A percentile compares a stretch with the other conserved stretches of the same genome.
Evolutionary conservation across 805 yeast genomes (phyloP).

Genomic region (Ogataea naganishii): DNA sequence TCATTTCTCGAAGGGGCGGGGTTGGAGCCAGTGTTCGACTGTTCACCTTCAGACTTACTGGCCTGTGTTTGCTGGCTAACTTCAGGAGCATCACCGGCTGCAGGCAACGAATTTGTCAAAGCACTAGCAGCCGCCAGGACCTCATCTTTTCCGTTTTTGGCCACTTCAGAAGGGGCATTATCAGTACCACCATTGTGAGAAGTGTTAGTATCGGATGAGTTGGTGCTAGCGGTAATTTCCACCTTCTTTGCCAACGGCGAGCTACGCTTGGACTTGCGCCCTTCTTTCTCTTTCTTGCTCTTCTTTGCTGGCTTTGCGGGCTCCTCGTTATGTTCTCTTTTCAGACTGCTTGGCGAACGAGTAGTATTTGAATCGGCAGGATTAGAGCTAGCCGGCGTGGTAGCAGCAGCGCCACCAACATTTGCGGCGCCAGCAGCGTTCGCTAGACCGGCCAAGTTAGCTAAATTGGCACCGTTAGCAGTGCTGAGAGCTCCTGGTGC

Average conservation of each 20-base stretch:
- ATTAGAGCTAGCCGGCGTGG: slow-evolving; percentile 1
- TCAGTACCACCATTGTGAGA: not conserved
- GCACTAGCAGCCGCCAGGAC: not conserved
- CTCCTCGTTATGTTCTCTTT: too few relatives aligned
- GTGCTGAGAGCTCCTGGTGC: slow-evolving; percentile 6
- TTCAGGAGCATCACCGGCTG: not conserved
- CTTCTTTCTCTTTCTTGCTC: too few relatives aligned
- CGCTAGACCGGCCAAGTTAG: too few relatives aligned
- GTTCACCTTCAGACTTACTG: not conserved
- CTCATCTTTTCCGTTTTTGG: not conserved
- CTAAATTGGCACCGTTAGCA: slow-evolving; percentile 19
- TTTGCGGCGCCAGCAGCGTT: slow-evolving; percentile 8
- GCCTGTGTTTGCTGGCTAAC: too few relatives aligned
- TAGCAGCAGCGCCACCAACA: slow-evolving; percentile 18
- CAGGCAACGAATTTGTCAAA: not conserved
- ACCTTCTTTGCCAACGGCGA: not conserved
- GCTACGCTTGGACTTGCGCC: not conserved
- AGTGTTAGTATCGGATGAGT: not conserved
- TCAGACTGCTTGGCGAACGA: too few relatives aligned
- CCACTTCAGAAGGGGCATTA: not conserved
- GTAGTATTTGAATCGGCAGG: too few relatives aligned
- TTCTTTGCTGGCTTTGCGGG: too few relatives aligned
- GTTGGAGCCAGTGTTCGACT: slow-evolving; percentile 1
- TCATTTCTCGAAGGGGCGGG: slow-evolving; percentile 2
- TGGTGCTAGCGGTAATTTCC: too few relatives aligned